Percentiles rank a stretch among this genome's conserved stretches.
phyloP scores from a whole-genome alignment of 2,329 filamentous ascomycete species.

The Penicillium concentricum region DNA sequence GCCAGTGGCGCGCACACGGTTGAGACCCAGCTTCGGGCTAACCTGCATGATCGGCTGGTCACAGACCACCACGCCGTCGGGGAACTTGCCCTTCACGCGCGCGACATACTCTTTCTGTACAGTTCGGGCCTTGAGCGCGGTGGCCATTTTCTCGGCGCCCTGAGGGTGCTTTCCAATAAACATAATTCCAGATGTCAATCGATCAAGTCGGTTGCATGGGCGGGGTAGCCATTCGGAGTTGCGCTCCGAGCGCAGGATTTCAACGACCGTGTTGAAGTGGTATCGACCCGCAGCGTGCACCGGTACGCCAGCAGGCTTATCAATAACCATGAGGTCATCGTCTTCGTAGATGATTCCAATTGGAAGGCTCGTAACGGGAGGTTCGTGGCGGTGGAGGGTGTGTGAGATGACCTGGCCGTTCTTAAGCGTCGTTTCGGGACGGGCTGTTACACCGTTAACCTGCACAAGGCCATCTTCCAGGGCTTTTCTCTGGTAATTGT shows the following conservation, averaged over 20 bases:
- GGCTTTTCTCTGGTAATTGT: constrained; percentile 58
- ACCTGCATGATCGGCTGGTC: constrained; percentile 92
- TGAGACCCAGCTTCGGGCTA: constrained; percentile 90
- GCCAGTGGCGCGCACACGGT: constrained; percentile 88
- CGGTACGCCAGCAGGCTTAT: constrained; percentile 92
- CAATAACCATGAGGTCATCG: constrained; percentile 89
- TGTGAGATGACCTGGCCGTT: constrained; percentile 93
- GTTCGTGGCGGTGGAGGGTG: constrained; percentile 92
- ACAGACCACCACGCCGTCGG: constrained; percentile 85
- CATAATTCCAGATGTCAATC: constrained; percentile 95
- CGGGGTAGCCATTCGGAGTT: constrained; percentile 59
- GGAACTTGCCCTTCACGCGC: constrained; percentile 85
- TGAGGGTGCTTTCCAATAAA: constrained; percentile 86
- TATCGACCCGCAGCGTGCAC: constrained; percentile 95
- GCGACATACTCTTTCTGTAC: constrained; percentile 96
- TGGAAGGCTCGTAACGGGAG: constrained; percentile 78
- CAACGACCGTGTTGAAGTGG: constrained; percentile 89
- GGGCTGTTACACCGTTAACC: constrained; percentile 73
- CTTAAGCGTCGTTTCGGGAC: constrained; percentile 67
- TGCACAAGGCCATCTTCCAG: constrained; percentile 77
- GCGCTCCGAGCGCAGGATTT: constrained; percentile 83
- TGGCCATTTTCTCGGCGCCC: constrained; percentile 73
- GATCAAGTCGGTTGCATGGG: constrained; percentile 89
- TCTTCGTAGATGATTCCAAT: constrained; percentile 88
- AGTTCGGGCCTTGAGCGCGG: constrained; percentile 74